These are phyloP conservation scores for Brasilioporus rufonigricans DNA, from an alignment of 768 basidiomycete genomes.

Conservation along the genomic window DNA sequence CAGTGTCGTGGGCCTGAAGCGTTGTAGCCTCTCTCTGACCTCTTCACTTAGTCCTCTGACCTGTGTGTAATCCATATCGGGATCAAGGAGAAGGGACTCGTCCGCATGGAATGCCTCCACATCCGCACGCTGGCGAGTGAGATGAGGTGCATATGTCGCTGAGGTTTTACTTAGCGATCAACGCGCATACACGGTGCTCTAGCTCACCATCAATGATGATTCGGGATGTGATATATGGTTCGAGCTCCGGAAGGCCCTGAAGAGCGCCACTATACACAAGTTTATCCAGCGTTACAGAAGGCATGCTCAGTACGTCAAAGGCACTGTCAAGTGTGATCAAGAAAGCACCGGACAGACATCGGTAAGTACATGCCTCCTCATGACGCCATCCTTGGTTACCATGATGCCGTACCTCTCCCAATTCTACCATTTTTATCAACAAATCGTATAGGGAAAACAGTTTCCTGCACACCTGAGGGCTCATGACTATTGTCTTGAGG, in stretches of 20 bases:
- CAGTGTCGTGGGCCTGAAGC: constrained; percentile 65
- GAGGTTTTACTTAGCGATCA: not conserved
- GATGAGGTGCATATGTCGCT: constrained; percentile 64
- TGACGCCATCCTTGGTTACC: constrained; percentile 41
- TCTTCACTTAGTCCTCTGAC: constrained; percentile 75
- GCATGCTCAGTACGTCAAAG: constrained; percentile 68
- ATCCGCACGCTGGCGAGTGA: constrained; percentile 74
- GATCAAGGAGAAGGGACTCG: constrained; percentile 67
- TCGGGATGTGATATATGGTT: constrained; percentile 53
- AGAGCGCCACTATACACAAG: constrained; percentile 47
- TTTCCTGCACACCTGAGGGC: constrained; percentile 38
- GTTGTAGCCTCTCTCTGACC: constrained; percentile 61
- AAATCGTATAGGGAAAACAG: not conserved
- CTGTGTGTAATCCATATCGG: constrained; percentile 62
- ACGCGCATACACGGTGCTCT: not conserved
- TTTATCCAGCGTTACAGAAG: constrained; percentile 42
- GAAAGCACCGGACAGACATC: not conserved
- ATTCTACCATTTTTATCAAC: constrained; percentile 25
- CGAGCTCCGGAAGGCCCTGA: constrained; percentile 41
- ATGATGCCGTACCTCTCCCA: constrained; percentile 44
- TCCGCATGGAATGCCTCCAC: constrained; percentile 72
- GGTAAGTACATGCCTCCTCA: constrained; percentile 38
- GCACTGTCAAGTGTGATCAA: constrained; percentile 46
- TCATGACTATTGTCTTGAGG: constrained; percentile 35
- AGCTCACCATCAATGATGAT: constrained; percentile 68